Base-by-base conservation (phyloP, 805 yeast genomes). In the Citeromyces matritensis region DNA sequence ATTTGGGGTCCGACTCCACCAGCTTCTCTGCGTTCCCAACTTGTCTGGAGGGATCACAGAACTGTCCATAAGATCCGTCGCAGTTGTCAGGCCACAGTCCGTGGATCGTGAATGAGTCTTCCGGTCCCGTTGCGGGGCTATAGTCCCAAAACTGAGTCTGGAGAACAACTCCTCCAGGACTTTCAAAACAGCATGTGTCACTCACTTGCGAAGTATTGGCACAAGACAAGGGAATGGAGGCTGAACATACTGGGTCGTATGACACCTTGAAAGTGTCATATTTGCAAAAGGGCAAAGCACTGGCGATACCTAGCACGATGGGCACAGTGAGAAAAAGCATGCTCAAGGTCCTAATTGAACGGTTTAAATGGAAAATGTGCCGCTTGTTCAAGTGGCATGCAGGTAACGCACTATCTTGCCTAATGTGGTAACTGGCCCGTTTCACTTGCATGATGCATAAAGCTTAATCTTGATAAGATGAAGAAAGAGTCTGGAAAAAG, bases 101-200 rank as follows among this genome's bases (percentile, higher is more conserved):
- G 49, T 83, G 95, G 24, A 80, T 54, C 1, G 94, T 83, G 57
- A 80, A 84, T 36, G 66, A 54, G 33, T 80, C 71, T 25, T 63
- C 56, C 2, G 83, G 82, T 4, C 91, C 91, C 30, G 71, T 59
- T 1, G 82, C 67, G 1, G 91, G 86, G 37, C 58, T 54, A 47
- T 78, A 80, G 53, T 86, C 94, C 96, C 96, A 86, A 56, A 86
- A 85, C 48, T 86, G 97, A 0, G 96, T 81, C 47, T 72, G 80
- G 31, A 86, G 53, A 24, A 86, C 58, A n/a, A 83, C 63, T 5
- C 96, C 96, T 29, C 93, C 88, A 9, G 86, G 86, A 30, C 69
- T 67, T 47, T 85, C 95, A 49, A 75, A 82, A 54, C 96, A 86
- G 48, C 96, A 86, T 3, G 70, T 47, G 48, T 83, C 75, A 1